phyloP scores from a whole-genome alignment of 768 basidiomycete species.

The Boletus edulis region DNA sequence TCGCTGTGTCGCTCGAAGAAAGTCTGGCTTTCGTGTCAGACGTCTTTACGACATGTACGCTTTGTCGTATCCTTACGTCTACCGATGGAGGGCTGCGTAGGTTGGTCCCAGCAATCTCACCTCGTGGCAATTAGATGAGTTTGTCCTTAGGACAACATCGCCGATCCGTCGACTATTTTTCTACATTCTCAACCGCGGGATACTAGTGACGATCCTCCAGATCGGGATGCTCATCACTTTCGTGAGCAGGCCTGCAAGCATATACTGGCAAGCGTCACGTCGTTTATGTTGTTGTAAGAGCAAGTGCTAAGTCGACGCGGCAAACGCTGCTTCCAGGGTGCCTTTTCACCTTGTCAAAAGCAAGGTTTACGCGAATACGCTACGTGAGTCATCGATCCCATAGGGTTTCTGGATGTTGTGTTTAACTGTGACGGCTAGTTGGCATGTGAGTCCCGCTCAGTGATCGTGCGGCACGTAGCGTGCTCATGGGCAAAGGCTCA shows the following conservation, averaged over 20 bases:
- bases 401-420: not conserved
- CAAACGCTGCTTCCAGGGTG: not conserved
- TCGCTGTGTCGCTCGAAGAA: not conserved
- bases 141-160: not conserved
- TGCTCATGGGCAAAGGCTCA: not conserved
- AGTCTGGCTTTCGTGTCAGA: not conserved
- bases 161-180: not conserved
- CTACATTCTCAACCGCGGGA: not conserved
- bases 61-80: not conserved
- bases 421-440: not conserved
- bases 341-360: not conserved
- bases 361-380: conserved; percentile 1
- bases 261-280: not conserved
- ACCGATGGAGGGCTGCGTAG: not conserved
- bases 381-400: not conserved
- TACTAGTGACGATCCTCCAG: conserved; percentile 6
- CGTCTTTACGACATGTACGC: conserved; percentile 1
- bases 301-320: too few relatives aligned
- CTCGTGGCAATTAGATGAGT: not conserved
- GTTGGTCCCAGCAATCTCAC: not conserved
- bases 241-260: not conserved
- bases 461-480: not conserved
- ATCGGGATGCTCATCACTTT: not conserved
- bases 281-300: not conserved
- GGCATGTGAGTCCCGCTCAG: not conserved